Base-by-base conservation (phyloP, 306 rosid species). In the Rosa rugosa region DNA sequence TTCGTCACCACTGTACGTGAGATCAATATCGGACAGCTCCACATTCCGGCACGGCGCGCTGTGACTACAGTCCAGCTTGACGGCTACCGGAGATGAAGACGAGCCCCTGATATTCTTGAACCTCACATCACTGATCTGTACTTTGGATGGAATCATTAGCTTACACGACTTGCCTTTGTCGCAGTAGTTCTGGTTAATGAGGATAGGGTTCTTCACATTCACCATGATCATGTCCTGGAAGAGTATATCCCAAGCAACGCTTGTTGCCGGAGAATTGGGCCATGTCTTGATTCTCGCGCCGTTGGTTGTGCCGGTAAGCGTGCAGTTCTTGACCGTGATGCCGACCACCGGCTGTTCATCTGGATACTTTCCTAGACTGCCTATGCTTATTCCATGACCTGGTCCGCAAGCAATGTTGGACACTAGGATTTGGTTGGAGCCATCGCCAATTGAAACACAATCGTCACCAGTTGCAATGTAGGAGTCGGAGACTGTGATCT, bases 101-200 rank as follows among this genome's bases (percentile, higher is more conserved):
- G 36, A 31, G 36, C 36, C 36, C 36, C 36, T 31, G 36, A 31
- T 31, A 31, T 31, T 31, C 36, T 31, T 31, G 36, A 31, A 31
- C 36, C 36, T 31, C 36, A 31, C 36, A 2, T 31, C 36, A 31
- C 36, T 31, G 36, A 31, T 31, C 36, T 31, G 36, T 31, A 31
- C 36, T 31, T 31, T 31, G 36, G 36, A 31, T 31, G 36, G 36
- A 31, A 31, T 31, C 36, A 31, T 31, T 31, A 31, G 36, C 36
- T 31, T 47, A 47, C 18, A 54, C 53, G 11, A 31, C 41, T 4
- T 53, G 82, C 89, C 86, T 75, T 9, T 20, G 36, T 51, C 5
- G 78, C 92, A 88, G 34, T 90, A 87, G 40, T 81, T 85, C 77
- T 88, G 92, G 63, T 90, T 88, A 2, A 87, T 84, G 36, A 88